Percentiles rank a stretch among this genome's conserved stretches.
These are phyloP conservation scores for Apiotrichum akiyoshidainum DNA, from an alignment of 1,284 basidiomycete genomes.

Conservation along the genomic window DNA sequence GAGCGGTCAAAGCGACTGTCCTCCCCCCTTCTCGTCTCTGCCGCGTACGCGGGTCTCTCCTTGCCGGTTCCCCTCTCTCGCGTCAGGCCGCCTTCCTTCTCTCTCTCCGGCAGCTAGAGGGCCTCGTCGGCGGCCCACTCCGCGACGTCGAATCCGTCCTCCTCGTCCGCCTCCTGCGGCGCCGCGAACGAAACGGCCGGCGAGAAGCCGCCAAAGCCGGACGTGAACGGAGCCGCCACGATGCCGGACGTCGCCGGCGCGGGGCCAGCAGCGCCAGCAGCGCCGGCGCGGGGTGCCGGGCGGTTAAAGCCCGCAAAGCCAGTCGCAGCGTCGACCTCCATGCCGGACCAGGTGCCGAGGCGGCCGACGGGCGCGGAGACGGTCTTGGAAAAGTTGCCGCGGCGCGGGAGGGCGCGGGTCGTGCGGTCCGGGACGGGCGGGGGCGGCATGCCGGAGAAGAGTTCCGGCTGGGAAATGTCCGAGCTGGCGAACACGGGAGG, in stretches of 20 bases:
- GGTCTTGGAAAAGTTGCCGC: conserved; percentile 30
- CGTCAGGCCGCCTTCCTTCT: not conserved
- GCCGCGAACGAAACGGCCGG: not conserved
- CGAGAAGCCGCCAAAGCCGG: conserved; percentile 2
- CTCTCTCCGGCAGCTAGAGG: conserved; percentile 21
- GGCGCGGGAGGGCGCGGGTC: conserved; percentile 12
- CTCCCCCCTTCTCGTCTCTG: too few relatives aligned
- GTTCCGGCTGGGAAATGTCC: conserved; percentile 32
- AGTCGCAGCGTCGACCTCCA: conserved; percentile 30
- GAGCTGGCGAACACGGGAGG: conserved; percentile 38
- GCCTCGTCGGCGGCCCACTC: conserved; percentile 33
- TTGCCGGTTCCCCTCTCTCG: not conserved
- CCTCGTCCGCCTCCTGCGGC: conserved; percentile 18
- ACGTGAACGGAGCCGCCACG: not conserved
- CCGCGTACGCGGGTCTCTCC: too few relatives aligned
- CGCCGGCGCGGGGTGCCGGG: not conserved
- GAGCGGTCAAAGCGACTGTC: too few relatives aligned
- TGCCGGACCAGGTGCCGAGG: conserved; percentile 29
- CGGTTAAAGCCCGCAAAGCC: not conserved
- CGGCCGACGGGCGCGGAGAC: conserved; percentile 40
- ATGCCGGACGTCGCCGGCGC: not conserved
- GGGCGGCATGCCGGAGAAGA: conserved; percentile 23
- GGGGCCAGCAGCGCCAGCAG: not conserved
- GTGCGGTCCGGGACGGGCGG: conserved; percentile 14
- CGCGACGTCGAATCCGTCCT: conserved; percentile 43